Conservation (phyloP, 129 eudicot species). For the Sambucus nigra region DNA sequence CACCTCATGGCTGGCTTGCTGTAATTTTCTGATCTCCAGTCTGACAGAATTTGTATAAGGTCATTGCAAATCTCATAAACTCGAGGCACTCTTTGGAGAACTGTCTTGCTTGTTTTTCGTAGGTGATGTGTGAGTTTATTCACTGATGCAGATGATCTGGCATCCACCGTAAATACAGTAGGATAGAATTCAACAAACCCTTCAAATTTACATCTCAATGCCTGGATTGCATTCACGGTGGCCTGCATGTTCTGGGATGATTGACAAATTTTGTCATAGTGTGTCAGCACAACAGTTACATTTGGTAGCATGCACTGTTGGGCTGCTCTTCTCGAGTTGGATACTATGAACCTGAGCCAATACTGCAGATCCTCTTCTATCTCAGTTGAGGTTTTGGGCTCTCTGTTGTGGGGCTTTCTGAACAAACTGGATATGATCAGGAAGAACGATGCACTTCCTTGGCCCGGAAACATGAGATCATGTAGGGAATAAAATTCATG, state of each 20-base stretch:
- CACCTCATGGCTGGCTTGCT: slow-evolving; percentile 71
- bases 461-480: slow-evolving; percentile 90
- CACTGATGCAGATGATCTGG: slow-evolving; percentile 76
- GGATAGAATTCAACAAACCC: slow-evolving; percentile 68
- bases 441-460: slow-evolving; percentile 65
- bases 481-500: slow-evolving; percentile 68
- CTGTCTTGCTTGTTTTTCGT: slow-evolving; percentile 55
- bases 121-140: slow-evolving; percentile 83
- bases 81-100: slow-evolving; percentile 66
- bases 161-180: slow-evolving; percentile 79
- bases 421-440: slow-evolving; percentile 59
- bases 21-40: slow-evolving; percentile 64
- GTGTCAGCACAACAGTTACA: slow-evolving; percentile 78
- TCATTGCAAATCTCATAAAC: slow-evolving; percentile 84
- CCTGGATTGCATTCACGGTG: slow-evolving; percentile 40
- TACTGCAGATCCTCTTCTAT: slow-evolving; percentile 77
- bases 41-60: slow-evolving; percentile 40
- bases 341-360: slow-evolving; percentile 89
- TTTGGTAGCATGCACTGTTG: slow-evolving; percentile 88
- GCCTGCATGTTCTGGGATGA: slow-evolving; percentile 31
- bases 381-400: slow-evolving; percentile 50
- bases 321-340: slow-evolving; percentile 64
- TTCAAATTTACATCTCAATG: slow-evolving; percentile 54
- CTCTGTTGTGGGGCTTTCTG: slow-evolving; percentile 55
- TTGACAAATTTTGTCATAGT: slow-evolving; percentile 59